Conservation (phyloP, 495 filamentous ascomycete species). For the Elaphomyces granulatus region DNA sequence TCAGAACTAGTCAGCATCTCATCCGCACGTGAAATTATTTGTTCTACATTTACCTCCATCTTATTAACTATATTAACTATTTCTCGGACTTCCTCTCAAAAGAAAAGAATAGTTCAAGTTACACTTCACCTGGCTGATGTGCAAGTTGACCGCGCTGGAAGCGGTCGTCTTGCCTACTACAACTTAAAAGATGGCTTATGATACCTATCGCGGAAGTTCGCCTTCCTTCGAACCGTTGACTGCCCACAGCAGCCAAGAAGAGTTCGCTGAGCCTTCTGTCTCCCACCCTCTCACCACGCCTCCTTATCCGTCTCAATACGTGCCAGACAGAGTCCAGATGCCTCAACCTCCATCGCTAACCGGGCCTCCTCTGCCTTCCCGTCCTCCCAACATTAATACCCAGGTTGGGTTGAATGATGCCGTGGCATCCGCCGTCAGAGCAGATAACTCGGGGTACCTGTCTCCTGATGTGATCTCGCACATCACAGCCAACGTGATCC, state of each 20-base stretch:
- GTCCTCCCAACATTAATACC: conserved; percentile 8
- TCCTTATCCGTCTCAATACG: conserved; percentile 26
- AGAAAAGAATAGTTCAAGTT: no score
- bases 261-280: background rate
- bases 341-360: conserved; percentile 27
- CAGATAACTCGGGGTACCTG: conserved; percentile 20
- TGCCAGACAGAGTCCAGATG: conserved; percentile 25
- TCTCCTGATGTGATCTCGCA: conserved; percentile 37
- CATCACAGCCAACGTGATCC: conserved; percentile 39
- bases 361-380: conserved; percentile 15
- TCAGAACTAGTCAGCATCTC: no score
- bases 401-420: conserved; percentile 33
- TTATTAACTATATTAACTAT: no score
- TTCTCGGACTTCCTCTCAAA: no score
- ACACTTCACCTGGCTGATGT: no score
- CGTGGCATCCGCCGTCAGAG: conserved; percentile 31
- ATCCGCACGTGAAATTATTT: no score
- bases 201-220: conserved; percentile 21
- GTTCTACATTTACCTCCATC: no score
- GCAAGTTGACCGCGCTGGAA: no score
- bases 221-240: conserved; percentile 12
- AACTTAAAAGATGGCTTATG: conserved; percentile 24
- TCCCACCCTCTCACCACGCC: conserved; percentile 7
- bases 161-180: no score
- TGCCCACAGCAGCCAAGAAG: conserved; percentile 1